Evolutionary conservation across 2,329 filamentous ascomycete species (phyloP).

Genomic region (Anthostomella pinea): DNA sequence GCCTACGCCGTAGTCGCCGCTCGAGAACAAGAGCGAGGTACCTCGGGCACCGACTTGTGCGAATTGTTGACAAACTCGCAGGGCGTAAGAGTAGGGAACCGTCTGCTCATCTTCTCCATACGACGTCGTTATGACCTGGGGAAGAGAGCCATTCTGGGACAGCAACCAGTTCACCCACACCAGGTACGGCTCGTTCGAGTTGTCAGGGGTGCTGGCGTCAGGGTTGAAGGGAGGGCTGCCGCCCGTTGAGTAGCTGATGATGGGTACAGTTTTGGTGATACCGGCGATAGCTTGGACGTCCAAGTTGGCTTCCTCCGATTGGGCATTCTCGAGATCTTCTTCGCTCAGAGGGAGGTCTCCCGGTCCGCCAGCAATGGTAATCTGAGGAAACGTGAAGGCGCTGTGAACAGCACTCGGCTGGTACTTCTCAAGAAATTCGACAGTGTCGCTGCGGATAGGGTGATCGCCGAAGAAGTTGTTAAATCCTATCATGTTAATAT

Average conservation of each 20-base stretch:
- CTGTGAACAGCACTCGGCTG: slow-evolving; percentile 34
- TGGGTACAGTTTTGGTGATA: slow-evolving; percentile 29
- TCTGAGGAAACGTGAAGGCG: slow-evolving; percentile 32
- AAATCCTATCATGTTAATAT: slow-evolving; percentile 43
- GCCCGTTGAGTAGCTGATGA: slow-evolving; percentile 32
- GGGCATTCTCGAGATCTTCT: slow-evolving; percentile 18
- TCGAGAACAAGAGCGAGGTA: slow-evolving; percentile 47
- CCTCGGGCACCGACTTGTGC: slow-evolving; percentile 53
- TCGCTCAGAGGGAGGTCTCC: slow-evolving; percentile 27
- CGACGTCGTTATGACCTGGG: slow-evolving; percentile 55
- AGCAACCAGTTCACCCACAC: slow-evolving; percentile 52
- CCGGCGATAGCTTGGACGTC: slow-evolving; percentile 32
- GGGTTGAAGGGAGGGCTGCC: slow-evolving; percentile 32
- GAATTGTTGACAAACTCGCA: slow-evolving; percentile 51
- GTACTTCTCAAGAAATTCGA: slow-evolving; percentile 35
- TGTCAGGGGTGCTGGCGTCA: slow-evolving; percentile 19
- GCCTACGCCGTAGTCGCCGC: slow-evolving; percentile 46
- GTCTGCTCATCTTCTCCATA: slow-evolving; percentile 58
- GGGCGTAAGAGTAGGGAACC: slow-evolving; percentile 50
- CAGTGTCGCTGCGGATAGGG: slow-evolving; percentile 43
- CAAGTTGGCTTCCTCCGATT: slow-evolving; percentile 30
- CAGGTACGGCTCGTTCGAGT: slow-evolving; percentile 55
- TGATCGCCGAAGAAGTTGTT: slow-evolving; percentile 46
- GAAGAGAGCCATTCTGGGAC: slow-evolving; percentile 41
- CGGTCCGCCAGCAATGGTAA: slow-evolving; percentile 33